phyloP scores from a whole-genome alignment of 2,329 filamentous ascomycete genomes.

The Aspergillus pseudoviridinutans region DNA sequence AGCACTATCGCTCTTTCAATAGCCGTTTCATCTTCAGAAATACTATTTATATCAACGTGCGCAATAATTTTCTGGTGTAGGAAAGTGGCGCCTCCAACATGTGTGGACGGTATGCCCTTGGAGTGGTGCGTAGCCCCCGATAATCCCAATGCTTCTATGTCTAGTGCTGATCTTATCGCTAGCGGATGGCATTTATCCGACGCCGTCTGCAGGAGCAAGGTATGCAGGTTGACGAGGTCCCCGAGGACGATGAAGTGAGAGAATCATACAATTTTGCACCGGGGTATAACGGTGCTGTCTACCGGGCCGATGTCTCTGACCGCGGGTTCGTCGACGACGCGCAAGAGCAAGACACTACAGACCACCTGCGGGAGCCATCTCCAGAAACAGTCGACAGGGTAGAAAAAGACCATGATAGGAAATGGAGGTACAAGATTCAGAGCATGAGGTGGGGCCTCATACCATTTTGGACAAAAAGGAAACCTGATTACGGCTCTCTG shows the following conservation, averaged over 20 bases:
- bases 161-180: constrained; percentile 2
- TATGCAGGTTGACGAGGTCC: constrained; percentile 68
- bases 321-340: constrained; percentile 38
- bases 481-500: constrained; percentile 70
- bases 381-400: not conserved
- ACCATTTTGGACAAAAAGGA: constrained; percentile 87
- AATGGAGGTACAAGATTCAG: constrained; percentile 68
- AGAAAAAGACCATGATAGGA: not conserved
- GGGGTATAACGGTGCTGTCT: constrained; percentile 78
- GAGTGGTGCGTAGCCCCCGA: constrained; percentile 48
- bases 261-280: constrained; percentile 93
- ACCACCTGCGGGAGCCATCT: not conserved
- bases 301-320: constrained; percentile 69
- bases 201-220: constrained; percentile 68
- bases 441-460: constrained; percentile 95
- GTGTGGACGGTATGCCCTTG: constrained; percentile 66
- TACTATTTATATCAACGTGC: not conserved
- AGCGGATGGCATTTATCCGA: constrained; percentile 75
- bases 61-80: not conserved
- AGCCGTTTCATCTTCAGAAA: not conserved
- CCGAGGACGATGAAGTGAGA: constrained; percentile 65
- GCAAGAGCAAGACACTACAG: constrained; percentile 38
- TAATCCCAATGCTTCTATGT: not conserved
- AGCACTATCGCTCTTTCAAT: not conserved
- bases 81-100: constrained; percentile 39